Percentiles rank a stretch among this genome's conserved stretches.
phyloP scores from a whole-genome alignment of 306 rosid genomes.

The Adenanthera pavonina region DNA sequence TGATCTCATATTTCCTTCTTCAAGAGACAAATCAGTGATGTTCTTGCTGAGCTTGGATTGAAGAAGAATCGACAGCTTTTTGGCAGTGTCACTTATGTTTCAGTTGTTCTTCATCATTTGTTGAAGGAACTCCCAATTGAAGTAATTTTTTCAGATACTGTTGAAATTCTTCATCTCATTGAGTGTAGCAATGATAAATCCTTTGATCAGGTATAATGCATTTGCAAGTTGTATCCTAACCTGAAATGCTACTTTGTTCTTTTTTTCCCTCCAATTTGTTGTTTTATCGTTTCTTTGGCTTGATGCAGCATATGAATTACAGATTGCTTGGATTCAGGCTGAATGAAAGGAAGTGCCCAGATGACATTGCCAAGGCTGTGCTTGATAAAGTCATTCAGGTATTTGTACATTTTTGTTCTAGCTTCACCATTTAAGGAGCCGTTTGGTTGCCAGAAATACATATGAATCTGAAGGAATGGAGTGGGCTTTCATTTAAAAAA shows the following conservation, averaged over 20 bases:
- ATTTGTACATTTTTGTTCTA: conserved; percentile 36
- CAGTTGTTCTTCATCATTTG: conserved; percentile 85
- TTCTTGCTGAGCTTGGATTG: conserved; percentile 77
- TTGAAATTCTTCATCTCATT: conserved; percentile 74
- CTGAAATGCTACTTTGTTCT: conserved; percentile 24
- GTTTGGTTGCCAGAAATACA: too few species aligned
- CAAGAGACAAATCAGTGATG: conserved; percentile 60
- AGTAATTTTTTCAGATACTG: conserved; percentile 59
- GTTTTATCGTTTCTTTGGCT: conserved; percentile 40
- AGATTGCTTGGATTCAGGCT: conserved; percentile 94
- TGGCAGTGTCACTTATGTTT: conserved; percentile 62
- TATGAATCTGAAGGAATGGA: too few species aligned
- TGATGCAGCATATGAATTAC: conserved; percentile 80
- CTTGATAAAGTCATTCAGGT: conserved; percentile 77
- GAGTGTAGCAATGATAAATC: conserved; percentile 74
- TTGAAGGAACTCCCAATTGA: conserved; percentile 84
- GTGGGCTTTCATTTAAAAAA: too few species aligned
- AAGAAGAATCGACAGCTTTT: conserved; percentile 60
- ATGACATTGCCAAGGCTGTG: conserved; percentile 56
- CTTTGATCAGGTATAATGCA: conserved; percentile 71
- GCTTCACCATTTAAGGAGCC: conserved; percentile 1
- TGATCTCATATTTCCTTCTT: conserved; percentile 36
- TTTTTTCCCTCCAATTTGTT: conserved; percentile 36
- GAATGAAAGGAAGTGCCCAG: conserved; percentile 59
- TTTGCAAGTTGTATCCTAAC: conserved; percentile 31